These are phyloP conservation scores for Aegilops speltoides DNA, from an alignment of 176 grass and related monocot species.

Conservation along the genomic window DNA sequence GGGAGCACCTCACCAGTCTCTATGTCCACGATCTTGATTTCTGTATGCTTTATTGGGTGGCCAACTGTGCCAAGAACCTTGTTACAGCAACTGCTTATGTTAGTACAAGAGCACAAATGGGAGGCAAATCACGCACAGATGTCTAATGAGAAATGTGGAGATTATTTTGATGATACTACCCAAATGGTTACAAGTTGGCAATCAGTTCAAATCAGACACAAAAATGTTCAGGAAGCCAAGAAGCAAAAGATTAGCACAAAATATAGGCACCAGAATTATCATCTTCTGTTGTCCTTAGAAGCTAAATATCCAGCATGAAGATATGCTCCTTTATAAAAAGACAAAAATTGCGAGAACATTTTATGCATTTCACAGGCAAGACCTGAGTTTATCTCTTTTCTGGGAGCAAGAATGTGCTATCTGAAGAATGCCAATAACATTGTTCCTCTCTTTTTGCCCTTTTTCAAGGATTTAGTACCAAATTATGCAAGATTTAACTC, in stretches of 20 bases:
- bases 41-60: conserved; percentile 70
- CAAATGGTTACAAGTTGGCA: background rate
- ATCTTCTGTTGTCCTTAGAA: background rate
- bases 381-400: background rate
- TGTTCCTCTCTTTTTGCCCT: background rate
- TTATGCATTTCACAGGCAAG: background rate
- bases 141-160: background rate
- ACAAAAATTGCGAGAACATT: background rate
- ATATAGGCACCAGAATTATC: background rate
- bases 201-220: background rate
- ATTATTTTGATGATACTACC: background rate
- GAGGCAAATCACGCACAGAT: background rate
- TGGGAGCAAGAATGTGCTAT: background rate
- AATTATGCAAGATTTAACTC: background rate
- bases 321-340: background rate
- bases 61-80: conserved; percentile 96
- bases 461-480: background rate
- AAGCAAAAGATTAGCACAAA: background rate
- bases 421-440: background rate
- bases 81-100: conserved; percentile 24
- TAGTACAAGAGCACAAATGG: conserved; percentile 1
- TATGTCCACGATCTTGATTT: conserved; percentile 78
- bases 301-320: background rate
- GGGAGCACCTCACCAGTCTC: conserved; percentile 62
- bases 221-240: background rate